Base-by-base conservation (phyloP, 164 flowering plant genomes). In the Stephania cephalantha region DNA sequence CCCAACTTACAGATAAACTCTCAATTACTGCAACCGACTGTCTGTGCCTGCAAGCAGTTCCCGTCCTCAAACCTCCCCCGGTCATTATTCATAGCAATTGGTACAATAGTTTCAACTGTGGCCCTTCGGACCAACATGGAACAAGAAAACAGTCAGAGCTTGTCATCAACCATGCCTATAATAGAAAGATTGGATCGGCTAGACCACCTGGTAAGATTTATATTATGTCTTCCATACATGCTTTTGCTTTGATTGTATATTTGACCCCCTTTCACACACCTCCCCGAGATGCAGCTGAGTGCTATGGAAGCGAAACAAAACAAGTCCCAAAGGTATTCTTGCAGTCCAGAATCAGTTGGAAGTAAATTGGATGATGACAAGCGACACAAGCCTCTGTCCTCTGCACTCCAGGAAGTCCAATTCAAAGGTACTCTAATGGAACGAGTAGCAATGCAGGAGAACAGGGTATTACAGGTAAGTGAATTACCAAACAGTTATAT, bases 121-220 rank as follows among this genome's bases (percentile, higher is more conserved):
- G 65, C 29, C 30, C 29, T 44, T 13, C 22, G 52, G 25, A 42
- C 20, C 20, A 66, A 42, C 18, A 79, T 78, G 78, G 73, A 80
- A 61, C 70, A 69, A 55, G 71, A 83, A 70, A 80, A 80, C 63
- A 72, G 71, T 42, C 80, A 75, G 64, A 74, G 82, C 66, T 17
- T 63, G 25, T 67, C 55, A 29, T 64, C 82, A 31, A 44, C 83
- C 65, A 67, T 79, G 75, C 82, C 89, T 30, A 78, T 86, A 70
- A 81, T 85, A 8, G 79, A 83, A 70, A 82, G 90, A 84, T 78
- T 89, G 81, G 89, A 87, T 80, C 88, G 87, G 64, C 86, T 87
- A 70, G 92, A 87, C 70, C 83, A 75, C n/a, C 69, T 87, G 85
- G 91, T 88, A 85, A 82, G 8, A 31, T 4, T 66, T 29, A 66